These are phyloP conservation scores for Scedosporium dehoogii DNA, from an alignment of 2,329 filamentous ascomycete species.

Conservation along the genomic window DNA sequence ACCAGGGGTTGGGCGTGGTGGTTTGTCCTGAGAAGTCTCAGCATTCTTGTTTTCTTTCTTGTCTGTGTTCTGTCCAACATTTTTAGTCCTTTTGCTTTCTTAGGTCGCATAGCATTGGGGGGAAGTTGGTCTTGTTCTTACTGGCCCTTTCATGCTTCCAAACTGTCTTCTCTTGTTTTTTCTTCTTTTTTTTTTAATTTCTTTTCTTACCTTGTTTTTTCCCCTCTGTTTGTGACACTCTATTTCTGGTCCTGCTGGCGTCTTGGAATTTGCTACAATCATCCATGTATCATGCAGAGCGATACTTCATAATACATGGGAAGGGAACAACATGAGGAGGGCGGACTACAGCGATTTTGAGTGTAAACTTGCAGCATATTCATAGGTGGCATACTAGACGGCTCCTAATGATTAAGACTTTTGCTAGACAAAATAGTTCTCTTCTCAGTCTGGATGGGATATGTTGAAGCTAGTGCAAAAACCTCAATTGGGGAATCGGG, in stretches of 20 bases:
- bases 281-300: too few relatives aligned
- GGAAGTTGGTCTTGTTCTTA: neutral
- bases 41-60: neutral
- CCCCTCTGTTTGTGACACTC: neutral
- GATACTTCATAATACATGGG: too few relatives aligned
- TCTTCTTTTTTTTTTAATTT: neutral
- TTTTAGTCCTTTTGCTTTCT: neutral
- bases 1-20: neutral
- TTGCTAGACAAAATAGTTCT: too few relatives aligned
- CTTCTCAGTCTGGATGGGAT: too few relatives aligned
- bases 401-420: too few relatives aligned
- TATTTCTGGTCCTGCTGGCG: neutral
- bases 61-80: neutral
- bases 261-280: neutral
- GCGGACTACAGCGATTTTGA: too few relatives aligned
- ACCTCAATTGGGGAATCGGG: too few relatives aligned
- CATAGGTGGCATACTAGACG: too few relatives aligned
- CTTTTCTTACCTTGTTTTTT: neutral
- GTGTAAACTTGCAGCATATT: too few relatives aligned
- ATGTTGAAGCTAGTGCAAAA: too few relatives aligned
- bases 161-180: neutral
- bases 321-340: too few relatives aligned
- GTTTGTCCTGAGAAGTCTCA: neutral
- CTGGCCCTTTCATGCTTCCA: neutral
- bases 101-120: constrained; percentile 1